These are phyloP conservation scores for Lophium mytilinum DNA, from an alignment of 495 filamentous ascomycete genomes.

Conservation along the genomic window DNA sequence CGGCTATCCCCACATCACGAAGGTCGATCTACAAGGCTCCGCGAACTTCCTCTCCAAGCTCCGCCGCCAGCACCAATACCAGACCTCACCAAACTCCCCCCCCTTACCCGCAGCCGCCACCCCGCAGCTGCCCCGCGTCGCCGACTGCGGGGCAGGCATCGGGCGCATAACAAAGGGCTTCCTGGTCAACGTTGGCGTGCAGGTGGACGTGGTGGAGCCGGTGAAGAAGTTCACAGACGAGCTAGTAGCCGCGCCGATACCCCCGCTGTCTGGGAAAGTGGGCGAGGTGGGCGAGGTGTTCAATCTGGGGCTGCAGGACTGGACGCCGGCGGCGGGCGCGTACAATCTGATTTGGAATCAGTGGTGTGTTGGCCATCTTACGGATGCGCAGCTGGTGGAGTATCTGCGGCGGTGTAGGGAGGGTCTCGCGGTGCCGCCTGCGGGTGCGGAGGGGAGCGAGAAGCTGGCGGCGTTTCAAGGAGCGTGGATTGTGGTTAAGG, in stretches of 20 bases:
- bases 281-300: constrained; percentile 51
- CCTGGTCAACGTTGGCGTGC: constrained; percentile 42
- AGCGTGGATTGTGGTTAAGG: constrained; percentile 71
- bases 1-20: constrained; percentile 64
- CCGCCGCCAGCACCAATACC: constrained; percentile 33
- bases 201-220: constrained; percentile 56
- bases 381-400: constrained; percentile 62
- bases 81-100: constrained; percentile 1
- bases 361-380: constrained; percentile 89
- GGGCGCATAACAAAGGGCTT: constrained; percentile 54
- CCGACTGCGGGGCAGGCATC: constrained; percentile 57
- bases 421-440: constrained; percentile 38
- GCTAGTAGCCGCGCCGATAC: constrained; percentile 10
- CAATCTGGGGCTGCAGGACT: constrained; percentile 68
- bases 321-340: constrained; percentile 48
- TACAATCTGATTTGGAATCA: constrained; percentile 69
- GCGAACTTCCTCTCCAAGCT: constrained; percentile 71
- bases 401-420: constrained; percentile 57
- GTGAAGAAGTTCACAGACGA: constrained; percentile 42
- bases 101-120: constrained; percentile 7
- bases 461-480: neutral
- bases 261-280: constrained; percentile 17
- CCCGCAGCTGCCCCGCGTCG: constrained; percentile 36
- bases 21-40: constrained; percentile 70
- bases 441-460: neutral